A percentile compares a stretch with the other conserved stretches of the same genome.
Evolutionary conservation across 768 basidiomycete species (phyloP).

Genomic region (Lactifluus pinguis): DNA sequence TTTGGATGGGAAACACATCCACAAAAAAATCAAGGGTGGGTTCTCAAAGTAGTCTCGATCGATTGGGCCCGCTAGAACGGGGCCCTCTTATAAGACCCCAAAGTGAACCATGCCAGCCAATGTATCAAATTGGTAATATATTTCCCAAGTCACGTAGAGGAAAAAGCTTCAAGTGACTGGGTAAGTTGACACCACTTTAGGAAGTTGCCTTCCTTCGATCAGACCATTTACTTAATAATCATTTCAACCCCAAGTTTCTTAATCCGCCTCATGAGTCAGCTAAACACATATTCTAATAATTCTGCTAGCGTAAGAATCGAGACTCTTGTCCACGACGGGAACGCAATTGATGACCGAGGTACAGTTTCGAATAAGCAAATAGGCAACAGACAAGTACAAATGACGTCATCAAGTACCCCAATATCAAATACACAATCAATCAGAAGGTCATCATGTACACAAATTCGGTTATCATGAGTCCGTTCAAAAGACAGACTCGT

Average conservation of each 20-base stretch:
- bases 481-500: constrained; percentile 16
- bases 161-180: background rate
- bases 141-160: background rate
- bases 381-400: background rate
- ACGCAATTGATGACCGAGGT: background rate
- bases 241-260: background rate
- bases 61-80: no score
- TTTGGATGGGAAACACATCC: constrained; percentile 35
- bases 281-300: background rate
- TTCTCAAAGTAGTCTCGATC: no score
- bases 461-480: background rate
- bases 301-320: no score
- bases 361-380: no score
- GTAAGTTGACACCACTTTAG: background rate
- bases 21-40: background rate
- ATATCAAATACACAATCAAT: no score
- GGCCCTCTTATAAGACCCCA: constrained; percentile 5
- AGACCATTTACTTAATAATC: background rate
- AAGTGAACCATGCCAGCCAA: background rate
- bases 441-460: background rate
- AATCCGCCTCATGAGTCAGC: constrained; percentile 4
- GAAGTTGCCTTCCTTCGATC: background rate
- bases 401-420: background rate
- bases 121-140: background rate
- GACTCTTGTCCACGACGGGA: no score